phyloP scores from a whole-genome alignment of 495 filamentous ascomycete species.

The Xylaria grammica region DNA sequence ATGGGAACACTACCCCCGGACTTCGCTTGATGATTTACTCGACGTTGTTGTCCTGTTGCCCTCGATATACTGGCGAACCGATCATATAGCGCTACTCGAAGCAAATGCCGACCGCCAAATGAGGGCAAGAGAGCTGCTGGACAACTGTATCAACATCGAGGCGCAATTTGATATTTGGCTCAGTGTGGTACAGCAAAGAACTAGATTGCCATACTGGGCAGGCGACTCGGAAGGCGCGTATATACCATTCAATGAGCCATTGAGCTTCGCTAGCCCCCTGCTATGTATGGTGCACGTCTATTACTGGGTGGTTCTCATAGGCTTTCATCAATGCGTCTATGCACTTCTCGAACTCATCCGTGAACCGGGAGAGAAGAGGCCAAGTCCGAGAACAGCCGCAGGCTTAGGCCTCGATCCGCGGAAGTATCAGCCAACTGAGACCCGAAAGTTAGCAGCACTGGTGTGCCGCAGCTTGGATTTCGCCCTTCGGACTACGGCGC shows the following conservation, averaged over 20 bases:
- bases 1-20: constrained; percentile 50
- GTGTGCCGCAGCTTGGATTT: constrained; percentile 48
- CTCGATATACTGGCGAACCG: constrained; percentile 41
- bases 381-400: not conserved
- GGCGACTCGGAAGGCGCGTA: constrained; percentile 21
- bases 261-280: constrained; percentile 39
- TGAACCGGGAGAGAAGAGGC: constrained; percentile 29
- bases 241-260: constrained; percentile 44
- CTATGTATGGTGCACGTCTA: constrained; percentile 44
- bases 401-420: constrained; percentile 33
- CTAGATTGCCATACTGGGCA: constrained; percentile 34
- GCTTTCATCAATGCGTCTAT: constrained; percentile 47
- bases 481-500: constrained; percentile 36
- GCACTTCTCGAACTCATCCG: constrained; percentile 42
- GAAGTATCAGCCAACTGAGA: constrained; percentile 34
- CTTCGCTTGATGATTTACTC: constrained; percentile 48
- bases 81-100: constrained; percentile 36
- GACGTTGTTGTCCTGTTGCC: constrained; percentile 48
- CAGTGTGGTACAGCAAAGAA: constrained; percentile 30
- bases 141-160: constrained; percentile 47
- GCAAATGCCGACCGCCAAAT: constrained; percentile 38
- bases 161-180: constrained; percentile 47
- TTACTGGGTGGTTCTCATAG: constrained; percentile 47
- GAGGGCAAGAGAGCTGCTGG: constrained; percentile 48
- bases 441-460: constrained; percentile 38